Percentiles rank a stretch among this genome's conserved stretches.
These are phyloP conservation scores for Talaromyces amestolkiae DNA, from an alignment of 2,329 filamentous ascomycete species.

Conservation along the genomic window DNA sequence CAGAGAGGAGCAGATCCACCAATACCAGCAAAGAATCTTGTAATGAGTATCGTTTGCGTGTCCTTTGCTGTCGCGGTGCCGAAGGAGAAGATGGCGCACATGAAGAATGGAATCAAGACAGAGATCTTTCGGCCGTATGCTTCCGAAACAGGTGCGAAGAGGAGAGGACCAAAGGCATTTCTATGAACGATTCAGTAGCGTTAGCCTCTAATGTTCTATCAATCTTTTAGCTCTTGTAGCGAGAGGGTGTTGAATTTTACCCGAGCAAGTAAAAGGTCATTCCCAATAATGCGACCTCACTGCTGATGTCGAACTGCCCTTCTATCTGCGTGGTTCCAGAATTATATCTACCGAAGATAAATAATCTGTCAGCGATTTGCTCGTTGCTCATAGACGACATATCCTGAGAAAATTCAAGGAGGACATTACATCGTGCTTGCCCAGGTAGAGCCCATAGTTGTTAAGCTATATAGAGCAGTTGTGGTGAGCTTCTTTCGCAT, in stretches of 20 bases:
- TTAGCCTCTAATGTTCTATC: neutral
- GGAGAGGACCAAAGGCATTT: slow-evolving; percentile 6
- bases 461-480: slow-evolving; percentile 7
- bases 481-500: slow-evolving; percentile 8
- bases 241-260: neutral
- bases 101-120: slow-evolving; percentile 7
- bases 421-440: slow-evolving; percentile 4
- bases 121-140: slow-evolving; percentile 11
- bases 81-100: slow-evolving; percentile 13
- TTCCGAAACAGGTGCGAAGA: slow-evolving; percentile 6
- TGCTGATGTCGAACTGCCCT: neutral
- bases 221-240: neutral
- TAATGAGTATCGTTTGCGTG: slow-evolving; percentile 8
- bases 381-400: neutral
- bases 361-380: neutral
- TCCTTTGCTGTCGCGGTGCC: slow-evolving; percentile 9
- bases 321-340: neutral
- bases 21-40: slow-evolving; percentile 8
- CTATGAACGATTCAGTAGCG: neutral
- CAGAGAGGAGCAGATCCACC: neutral
- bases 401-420: neutral
- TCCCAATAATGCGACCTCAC: slow-evolving; percentile 3
- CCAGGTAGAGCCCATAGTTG: slow-evolving; percentile 11
- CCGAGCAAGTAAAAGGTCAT: slow-evolving; percentile 7
- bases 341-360: neutral